Conservation (phyloP, 495 filamentous ascomycete genomes). For the Penicillium angulare region DNA sequence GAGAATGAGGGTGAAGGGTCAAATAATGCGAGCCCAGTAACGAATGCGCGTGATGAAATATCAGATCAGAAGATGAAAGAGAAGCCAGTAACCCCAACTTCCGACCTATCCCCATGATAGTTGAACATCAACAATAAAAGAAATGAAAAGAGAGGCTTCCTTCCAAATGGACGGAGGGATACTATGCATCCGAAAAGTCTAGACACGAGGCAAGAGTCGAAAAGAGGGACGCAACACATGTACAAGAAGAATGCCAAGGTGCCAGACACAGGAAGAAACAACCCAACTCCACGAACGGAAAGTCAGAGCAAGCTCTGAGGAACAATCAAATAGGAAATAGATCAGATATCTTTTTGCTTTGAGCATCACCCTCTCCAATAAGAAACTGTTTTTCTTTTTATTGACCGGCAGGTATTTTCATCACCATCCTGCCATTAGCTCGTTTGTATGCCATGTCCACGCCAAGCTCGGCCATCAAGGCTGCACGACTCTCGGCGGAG, state of each 20-base stretch:
- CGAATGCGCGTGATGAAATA: conserved; percentile 9
- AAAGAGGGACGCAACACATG: conserved; percentile 14
- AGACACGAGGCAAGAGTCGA: conserved; percentile 9
- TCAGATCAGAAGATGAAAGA: conserved; percentile 17
- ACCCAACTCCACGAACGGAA: not conserved
- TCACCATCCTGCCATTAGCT: conserved; percentile 42
- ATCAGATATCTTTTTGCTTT: not conserved
- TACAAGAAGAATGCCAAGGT: conserved; percentile 20
- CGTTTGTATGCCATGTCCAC: conserved; percentile 52
- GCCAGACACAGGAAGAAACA: not conserved
- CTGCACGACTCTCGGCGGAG: conserved; percentile 28
- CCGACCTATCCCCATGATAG: conserved; percentile 4
- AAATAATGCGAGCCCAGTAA: conserved; percentile 11
- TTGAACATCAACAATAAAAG: conserved; percentile 2
- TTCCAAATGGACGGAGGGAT: not conserved
- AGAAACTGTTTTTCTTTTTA: conserved; percentile 3
- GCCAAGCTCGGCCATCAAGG: conserved; percentile 33
- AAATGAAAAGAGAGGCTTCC: not conserved
- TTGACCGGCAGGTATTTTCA: conserved; percentile 25
- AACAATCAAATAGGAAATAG: not conserved
- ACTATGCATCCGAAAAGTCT: conserved; percentile 15
- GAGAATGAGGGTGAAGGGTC: not conserved
- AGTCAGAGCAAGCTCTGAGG: conserved; percentile 1
- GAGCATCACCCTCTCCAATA: not conserved
- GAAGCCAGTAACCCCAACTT: conserved; percentile 7